Percentiles rank a stretch among this genome's conserved stretches.
Conservation (phyloP, 352 stramenopile species). For the Elongisporangium undulatum region DNA sequence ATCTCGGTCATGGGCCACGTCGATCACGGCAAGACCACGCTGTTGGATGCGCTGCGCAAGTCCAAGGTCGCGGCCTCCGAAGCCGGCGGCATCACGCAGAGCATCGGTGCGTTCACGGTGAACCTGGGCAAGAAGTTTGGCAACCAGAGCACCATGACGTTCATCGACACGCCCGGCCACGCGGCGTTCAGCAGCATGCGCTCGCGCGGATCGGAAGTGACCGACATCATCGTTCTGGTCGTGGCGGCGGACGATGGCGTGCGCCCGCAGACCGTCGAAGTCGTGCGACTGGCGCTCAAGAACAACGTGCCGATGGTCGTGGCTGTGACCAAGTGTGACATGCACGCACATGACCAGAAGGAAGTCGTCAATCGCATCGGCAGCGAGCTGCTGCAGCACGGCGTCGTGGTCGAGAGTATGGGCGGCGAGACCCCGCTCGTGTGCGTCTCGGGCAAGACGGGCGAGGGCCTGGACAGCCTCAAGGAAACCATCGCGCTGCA, state of each 20-base stretch:
- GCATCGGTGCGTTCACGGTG: conserved; percentile 97
- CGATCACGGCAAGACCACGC: conserved; percentile 99
- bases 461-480: conserved; percentile 93
- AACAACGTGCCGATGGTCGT: conserved; percentile 96
- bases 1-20: conserved; percentile 99
- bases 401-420: conserved; percentile 93
- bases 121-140: conserved; percentile 86
- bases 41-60: conserved; percentile 94
- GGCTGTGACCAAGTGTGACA: conserved; percentile 97
- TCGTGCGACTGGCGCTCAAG: conserved; percentile 92
- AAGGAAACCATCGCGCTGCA: conserved; percentile 96
- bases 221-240: conserved; percentile 97
- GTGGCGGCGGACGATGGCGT: conserved; percentile 98
- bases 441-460: conserved; percentile 95
- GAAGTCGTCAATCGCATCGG: conserved; percentile 68
- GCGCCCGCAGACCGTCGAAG: conserved; percentile 97
- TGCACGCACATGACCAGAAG: conserved; percentile 64
- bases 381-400: conserved; percentile 90
- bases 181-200: conserved; percentile 98
- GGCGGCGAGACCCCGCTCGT: conserved; percentile 92
- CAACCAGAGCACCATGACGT: conserved; percentile 79
- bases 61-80: conserved; percentile 93
- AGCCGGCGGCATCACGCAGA: conserved; percentile 99
- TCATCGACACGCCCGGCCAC: conserved; percentile 99
- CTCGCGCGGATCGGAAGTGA: conserved; percentile 94